A percentile compares a stretch with the other conserved stretches of the same genome.
Evolutionary conservation across 129 eudicot species (phyloP).

Genomic region (Smallanthus sonchifolius): DNA sequence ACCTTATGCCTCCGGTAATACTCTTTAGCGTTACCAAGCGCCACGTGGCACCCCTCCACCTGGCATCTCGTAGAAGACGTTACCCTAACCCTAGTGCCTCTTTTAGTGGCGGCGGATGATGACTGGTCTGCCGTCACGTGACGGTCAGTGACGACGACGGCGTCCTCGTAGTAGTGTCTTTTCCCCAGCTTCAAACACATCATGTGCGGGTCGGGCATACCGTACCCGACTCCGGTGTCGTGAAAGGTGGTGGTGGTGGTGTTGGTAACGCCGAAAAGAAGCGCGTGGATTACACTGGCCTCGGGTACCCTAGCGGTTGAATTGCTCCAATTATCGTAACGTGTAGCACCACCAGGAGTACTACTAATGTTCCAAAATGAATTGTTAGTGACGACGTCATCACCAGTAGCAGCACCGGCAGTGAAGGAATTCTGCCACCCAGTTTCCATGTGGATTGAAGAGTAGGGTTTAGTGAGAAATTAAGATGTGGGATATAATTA

Average conservation of each 20-base stretch:
- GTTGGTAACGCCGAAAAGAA: not conserved
- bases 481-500: slow-evolving; percentile 5
- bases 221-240: not conserved
- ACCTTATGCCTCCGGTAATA: slow-evolving; percentile 70
- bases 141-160: slow-evolving; percentile 1
- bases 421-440: slow-evolving; percentile 37
- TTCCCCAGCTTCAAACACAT: slow-evolving; percentile 69
- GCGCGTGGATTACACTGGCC: slow-evolving; percentile 26
- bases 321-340: slow-evolving; percentile 24
- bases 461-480: slow-evolving; percentile 3
- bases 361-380: slow-evolving; percentile 36
- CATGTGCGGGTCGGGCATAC: slow-evolving; percentile 54
- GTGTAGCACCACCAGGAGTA: not conserved
- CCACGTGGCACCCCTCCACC: slow-evolving; percentile 72
- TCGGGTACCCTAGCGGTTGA: not conserved
- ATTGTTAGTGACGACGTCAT: slow-evolving; percentile 19
- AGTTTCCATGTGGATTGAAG: slow-evolving; percentile 35
- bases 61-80: slow-evolving; percentile 45
- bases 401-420: not conserved
- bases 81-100: slow-evolving; percentile 9
- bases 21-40: slow-evolving; percentile 46
- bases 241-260: not conserved
- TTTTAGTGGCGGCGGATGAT: slow-evolving; percentile 20
- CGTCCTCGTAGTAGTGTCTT: slow-evolving; percentile 53
- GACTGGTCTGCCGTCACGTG: slow-evolving; percentile 16